A percentile compares a stretch with the other conserved stretches of the same genome.
phyloP scores from a whole-genome alignment of 2,329 filamentous ascomycete species.

The Thielaviopsis euricoi region DNA sequence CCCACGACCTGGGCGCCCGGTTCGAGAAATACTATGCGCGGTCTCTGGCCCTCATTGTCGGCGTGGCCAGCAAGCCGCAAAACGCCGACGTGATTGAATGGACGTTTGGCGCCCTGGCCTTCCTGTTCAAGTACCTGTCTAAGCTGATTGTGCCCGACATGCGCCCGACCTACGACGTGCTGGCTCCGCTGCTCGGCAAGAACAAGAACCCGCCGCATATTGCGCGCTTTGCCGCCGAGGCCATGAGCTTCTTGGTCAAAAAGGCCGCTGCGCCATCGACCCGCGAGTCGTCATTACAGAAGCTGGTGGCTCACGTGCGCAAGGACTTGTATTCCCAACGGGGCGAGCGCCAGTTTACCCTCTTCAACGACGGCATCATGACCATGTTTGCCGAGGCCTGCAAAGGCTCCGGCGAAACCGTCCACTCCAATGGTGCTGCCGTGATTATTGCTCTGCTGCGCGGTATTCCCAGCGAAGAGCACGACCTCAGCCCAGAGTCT shows the following conservation, averaged over 20 bases:
- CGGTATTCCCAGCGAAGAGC: slow-evolving; percentile 33
- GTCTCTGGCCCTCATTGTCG: slow-evolving; percentile 58
- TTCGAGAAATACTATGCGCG: slow-evolving; percentile 81
- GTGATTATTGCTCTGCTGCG: slow-evolving; percentile 36
- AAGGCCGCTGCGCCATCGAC: slow-evolving; percentile 70
- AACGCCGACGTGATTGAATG: slow-evolving; percentile 89
- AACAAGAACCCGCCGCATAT: slow-evolving; percentile 71
- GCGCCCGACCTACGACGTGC: slow-evolving; percentile 64
- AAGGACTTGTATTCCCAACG: slow-evolving; percentile 43
- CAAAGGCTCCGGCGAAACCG: slow-evolving; percentile 41
- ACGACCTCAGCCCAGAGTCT: slow-evolving; percentile 27
- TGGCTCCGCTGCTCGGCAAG: slow-evolving; percentile 73
- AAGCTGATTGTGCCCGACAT: slow-evolving; percentile 74
- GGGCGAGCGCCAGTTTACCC: slow-evolving; percentile 39
- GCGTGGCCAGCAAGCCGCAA: slow-evolving; percentile 59
- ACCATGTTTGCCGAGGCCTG: slow-evolving; percentile 75
- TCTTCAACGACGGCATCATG: slow-evolving; percentile 82
- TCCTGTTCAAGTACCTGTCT: slow-evolving; percentile 93
- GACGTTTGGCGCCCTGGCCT: slow-evolving; percentile 87
- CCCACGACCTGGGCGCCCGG: slow-evolving; percentile 73
- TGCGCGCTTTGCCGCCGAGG: slow-evolving; percentile 82
- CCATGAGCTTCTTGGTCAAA: slow-evolving; percentile 81
- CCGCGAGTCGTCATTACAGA: slow-evolving; percentile 53
- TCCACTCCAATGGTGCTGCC: slow-evolving; percentile 42
- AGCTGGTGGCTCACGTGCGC: slow-evolving; percentile 57